Conservation (phyloP, 192 early-diverging fungal genomes). For the Coemansia sp. region DNA sequence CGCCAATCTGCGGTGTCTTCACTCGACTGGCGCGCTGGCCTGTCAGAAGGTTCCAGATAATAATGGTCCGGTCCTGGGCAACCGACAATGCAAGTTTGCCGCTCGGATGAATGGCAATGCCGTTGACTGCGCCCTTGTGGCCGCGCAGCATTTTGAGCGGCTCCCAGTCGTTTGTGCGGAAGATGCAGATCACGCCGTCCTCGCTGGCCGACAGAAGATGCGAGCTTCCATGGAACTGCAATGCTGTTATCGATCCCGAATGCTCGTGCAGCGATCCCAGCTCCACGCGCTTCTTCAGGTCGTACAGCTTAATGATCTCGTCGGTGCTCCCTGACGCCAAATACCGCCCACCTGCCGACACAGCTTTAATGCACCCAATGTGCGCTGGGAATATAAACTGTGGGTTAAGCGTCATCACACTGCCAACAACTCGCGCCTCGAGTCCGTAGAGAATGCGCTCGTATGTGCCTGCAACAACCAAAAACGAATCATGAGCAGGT, state of each 20-base stretch:
- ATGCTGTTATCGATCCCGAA: slow-evolving; percentile 81
- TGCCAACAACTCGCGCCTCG: slow-evolving; percentile 55
- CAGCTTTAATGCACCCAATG: slow-evolving; percentile 88
- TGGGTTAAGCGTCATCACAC: slow-evolving; percentile 53
- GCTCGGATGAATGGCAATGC: slow-evolving; percentile 88
- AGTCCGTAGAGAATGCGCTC: slow-evolving; percentile 97
- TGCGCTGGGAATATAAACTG: slow-evolving; percentile 96
- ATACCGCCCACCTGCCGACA: slow-evolving; percentile 71
- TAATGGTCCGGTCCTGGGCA: slow-evolving; percentile 64
- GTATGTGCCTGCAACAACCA: slow-evolving; percentile 78
- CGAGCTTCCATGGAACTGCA: slow-evolving; percentile 78
- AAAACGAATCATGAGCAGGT: slow-evolving; percentile 33
- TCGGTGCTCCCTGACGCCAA: slow-evolving; percentile 96
- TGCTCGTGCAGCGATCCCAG: slow-evolving; percentile 91
- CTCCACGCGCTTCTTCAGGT: slow-evolving; percentile 83
- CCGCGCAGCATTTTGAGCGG: slow-evolving; percentile 83
- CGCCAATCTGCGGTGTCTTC: slow-evolving; percentile 31
- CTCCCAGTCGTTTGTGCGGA: slow-evolving; percentile 97
- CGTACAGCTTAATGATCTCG: slow-evolving; percentile 92
- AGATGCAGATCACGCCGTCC: slow-evolving; percentile 85
- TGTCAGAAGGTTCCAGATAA: slow-evolving; percentile 76
- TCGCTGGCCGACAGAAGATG: slow-evolving; percentile 90
- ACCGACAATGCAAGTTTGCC: slow-evolving; percentile 93
- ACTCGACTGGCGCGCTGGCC: slow-evolving; percentile 66
- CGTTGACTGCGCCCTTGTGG: slow-evolving; percentile 69